phyloP scores from a whole-genome alignment of 331 rosid species.

The Telfairia occidentalis region DNA sequence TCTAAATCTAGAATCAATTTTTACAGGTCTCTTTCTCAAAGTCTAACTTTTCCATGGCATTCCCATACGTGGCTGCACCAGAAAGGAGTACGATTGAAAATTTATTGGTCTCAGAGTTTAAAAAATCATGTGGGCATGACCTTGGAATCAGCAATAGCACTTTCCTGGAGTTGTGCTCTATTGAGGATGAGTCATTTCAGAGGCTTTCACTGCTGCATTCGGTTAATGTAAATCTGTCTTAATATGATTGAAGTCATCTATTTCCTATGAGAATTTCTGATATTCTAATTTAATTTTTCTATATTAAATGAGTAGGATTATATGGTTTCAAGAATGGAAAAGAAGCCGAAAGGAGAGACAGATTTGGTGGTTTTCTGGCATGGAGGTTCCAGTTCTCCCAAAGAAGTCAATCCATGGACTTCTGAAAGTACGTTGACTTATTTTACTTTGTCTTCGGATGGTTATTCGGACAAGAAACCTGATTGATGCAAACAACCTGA shows the following conservation, averaged over 20 bases:
- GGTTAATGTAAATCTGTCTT: constrained; percentile 41
- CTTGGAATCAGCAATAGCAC: constrained; percentile 40
- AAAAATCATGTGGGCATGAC: constrained; percentile 60
- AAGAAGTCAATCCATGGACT: constrained; percentile 26
- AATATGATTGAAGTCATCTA: not conserved
- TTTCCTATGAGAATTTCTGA: not conserved
- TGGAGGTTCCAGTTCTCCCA: constrained; percentile 28
- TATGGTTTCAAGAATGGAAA: constrained; percentile 49
- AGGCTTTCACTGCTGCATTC: constrained; percentile 40
- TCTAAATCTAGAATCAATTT: constrained; percentile 17
- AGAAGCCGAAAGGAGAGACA: constrained; percentile 38
- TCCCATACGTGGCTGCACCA: constrained; percentile 74
- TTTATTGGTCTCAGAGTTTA: constrained; percentile 55
- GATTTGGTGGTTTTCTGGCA: constrained; percentile 73
- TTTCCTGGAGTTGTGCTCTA: constrained; percentile 56
- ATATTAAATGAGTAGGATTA: constrained; percentile 17
- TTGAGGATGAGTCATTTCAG: constrained; percentile 28
- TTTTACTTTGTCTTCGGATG: not conserved
- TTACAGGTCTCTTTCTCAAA: constrained; percentile 53
- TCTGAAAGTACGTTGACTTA: constrained; percentile 54
- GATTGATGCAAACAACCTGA: too few species aligned
- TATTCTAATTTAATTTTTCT: not conserved
- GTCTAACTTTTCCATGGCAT: constrained; percentile 83
- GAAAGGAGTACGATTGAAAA: constrained; percentile 53
- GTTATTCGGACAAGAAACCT: not conserved